Percentiles rank a stretch among this genome's conserved stretches.
Evolutionary conservation across 768 basidiomycete species (phyloP).

Genomic region (button mushroom (Agaricus bisporus)): DNA sequence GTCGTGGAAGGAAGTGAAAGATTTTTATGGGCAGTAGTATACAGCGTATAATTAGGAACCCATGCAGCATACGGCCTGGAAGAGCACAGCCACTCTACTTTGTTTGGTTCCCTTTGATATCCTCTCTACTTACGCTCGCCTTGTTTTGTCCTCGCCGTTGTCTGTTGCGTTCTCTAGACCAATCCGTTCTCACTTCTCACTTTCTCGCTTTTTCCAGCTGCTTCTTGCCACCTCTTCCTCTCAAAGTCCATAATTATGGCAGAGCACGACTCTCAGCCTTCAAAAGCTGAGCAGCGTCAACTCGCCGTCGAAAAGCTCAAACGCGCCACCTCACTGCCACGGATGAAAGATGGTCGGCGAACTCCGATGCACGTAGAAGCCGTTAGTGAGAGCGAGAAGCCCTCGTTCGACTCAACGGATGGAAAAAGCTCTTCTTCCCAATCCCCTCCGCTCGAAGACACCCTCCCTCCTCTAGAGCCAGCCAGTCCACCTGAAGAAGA

Average conservation of each 20-base stretch:
- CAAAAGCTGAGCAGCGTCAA: slow-evolving; percentile 70
- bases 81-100: slow-evolving; percentile 4
- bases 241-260: slow-evolving; percentile 25
- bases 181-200: not conserved
- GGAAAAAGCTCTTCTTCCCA: slow-evolving; percentile 23
- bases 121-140: too few species aligned
- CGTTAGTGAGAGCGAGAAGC: slow-evolving; percentile 76
- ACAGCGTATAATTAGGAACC: not conserved
- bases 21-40: slow-evolving; percentile 18
- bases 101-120: slow-evolving; percentile 9
- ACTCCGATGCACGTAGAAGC: slow-evolving; percentile 84
- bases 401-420: slow-evolving; percentile 27
- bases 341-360: slow-evolving; percentile 86
- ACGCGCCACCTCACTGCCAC: slow-evolving; percentile 85
- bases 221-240: not conserved
- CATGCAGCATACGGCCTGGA: not conserved
- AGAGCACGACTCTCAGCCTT: slow-evolving; percentile 42
- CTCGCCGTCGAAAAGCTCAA: slow-evolving; percentile 86
- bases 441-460: slow-evolving; percentile 18
- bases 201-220: not conserved
- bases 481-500: slow-evolving; percentile 12
- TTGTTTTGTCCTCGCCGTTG: not conserved
- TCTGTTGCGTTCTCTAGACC: not conserved
- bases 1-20: slow-evolving; percentile 27
- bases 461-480: slow-evolving; percentile 6